Evolutionary conservation across 2,329 filamentous ascomycete species (phyloP), one percentile per base, ranked within the genome.

Genomic region (Endoconidiophora polonica): DNA sequence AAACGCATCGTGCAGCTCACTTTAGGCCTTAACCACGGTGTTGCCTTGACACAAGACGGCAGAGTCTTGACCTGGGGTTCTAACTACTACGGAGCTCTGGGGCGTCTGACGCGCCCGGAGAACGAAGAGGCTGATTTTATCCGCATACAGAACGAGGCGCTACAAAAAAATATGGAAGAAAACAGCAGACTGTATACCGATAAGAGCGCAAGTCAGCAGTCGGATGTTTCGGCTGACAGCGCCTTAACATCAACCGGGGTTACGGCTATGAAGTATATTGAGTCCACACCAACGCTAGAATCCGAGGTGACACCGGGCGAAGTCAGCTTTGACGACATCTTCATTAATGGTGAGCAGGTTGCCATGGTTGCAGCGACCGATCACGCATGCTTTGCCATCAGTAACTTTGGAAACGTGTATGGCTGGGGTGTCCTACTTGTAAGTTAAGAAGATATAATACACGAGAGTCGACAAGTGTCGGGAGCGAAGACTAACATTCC

Each of bases 341-440:
- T 44, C 53, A 68, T 69, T 2, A 68, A 68, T 42, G 72, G 72
- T 2, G 62, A 68, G 6, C 41, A 50, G 14, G 76, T 82, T 54
- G 71, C 72, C 9, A 69, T 76, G 54, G 66, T 83, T 45, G 70
- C 68, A 42, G 77, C 77, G 36, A 73, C 72, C n/a, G 77, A 83
- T 57, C 78, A 71, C 56, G 70, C 72, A 18, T 76, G 73, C 2
- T 79, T 82, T 58, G 77, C 69, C 4, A 65, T 83, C 14, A 81
- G 78, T 3, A 68, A 72, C 9, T 69, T 73, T 46, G 79, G 79
- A 14, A 63, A 68, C 22, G 75, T 83, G 22, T 82, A 78, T 58
- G 78, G 78, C 43, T 82, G 79, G 76, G 79, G 79, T 16, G 77
- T 76, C 14, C 82, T 83, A 65, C 65, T 76, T 58, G 71, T 60